Base-by-base conservation (phyloP, 805 yeast genomes). In the Suhomyces pyralidae region DNA sequence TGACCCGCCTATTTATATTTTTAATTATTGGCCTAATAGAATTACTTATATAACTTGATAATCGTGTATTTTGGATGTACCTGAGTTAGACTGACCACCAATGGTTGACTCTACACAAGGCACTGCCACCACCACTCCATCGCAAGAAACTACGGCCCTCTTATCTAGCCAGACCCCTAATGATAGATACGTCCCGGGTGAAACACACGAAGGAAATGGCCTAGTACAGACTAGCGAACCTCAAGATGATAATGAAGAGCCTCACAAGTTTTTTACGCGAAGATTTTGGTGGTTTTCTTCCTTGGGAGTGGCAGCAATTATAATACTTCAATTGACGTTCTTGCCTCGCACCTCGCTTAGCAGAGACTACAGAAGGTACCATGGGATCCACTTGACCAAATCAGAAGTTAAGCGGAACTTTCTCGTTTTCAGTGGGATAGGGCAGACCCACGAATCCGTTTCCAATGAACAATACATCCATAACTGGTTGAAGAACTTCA, bases 281-380 rank as follows among this genome's bases (percentile, higher is more conserved):
- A 60, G 76, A n/a, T 77, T 83, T 52, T 67, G 79, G 65, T 71
- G 78, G 58, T 75, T 78, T 55, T 69, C 78, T 46, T 63, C 73
- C 0, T 62, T 82, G 20, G 88, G 89, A 1, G 54, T 83, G 2
- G 50, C 77, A 2, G 81, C 83, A 46, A 68, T 83, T 34, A 61
- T 82, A 14, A 73, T 80, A 2, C 83, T 88, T 63, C 81, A 88
- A 40, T 72, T 89, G 48, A 81, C 86, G 0, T 91, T 91, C 64
- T 73, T 90, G 14, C 97, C 97, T 1, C 69, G 97, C 52, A 89
- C 97, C 1, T 88, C 96, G 2, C 71, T 90, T 17, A 82, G 87
- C 48, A 73, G 96, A 57, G 97, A 92, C 67, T 82, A 88, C 61
- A 79, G 93, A 60, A 71, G 97, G 48, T 66, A 89, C 57, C 89